These are phyloP conservation scores for Orbilia javanica DNA, from an alignment of 2,329 filamentous ascomycete genomes.

Conservation along the genomic window DNA sequence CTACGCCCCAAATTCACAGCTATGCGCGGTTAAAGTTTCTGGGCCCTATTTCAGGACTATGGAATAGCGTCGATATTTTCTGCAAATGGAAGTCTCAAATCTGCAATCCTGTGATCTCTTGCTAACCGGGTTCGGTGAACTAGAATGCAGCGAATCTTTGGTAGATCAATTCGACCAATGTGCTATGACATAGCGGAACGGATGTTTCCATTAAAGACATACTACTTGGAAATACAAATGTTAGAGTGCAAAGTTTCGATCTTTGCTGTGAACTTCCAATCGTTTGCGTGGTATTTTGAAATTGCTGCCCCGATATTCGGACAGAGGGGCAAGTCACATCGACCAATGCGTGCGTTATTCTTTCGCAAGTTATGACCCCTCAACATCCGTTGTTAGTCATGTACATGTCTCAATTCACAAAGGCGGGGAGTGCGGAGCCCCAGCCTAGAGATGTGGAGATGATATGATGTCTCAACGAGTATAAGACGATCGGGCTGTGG, in stretches of 20 bases:
- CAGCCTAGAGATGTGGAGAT: conserved; percentile 48
- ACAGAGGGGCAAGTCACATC: conserved; percentile 10
- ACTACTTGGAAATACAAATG: too few species aligned
- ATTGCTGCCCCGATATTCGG: conserved; percentile 30
- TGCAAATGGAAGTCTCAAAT: conserved; percentile 33
- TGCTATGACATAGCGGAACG: conserved; percentile 35
- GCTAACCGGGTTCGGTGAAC: conserved; percentile 40
- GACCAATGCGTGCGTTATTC: neutral
- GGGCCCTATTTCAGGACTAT: conserved; percentile 8
- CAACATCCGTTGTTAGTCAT: neutral
- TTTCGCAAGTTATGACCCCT: conserved; percentile 11
- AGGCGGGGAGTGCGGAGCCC: conserved; percentile 49
- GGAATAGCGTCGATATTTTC: neutral
- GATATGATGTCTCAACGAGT: conserved; percentile 26
- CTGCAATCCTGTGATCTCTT: conserved; percentile 30
- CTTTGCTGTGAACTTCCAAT: too few species aligned
- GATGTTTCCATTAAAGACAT: neutral
- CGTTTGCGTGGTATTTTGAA: conserved; percentile 4
- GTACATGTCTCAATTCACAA: neutral
- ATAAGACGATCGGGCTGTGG: conserved; percentile 43
- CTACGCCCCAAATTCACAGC: conserved; percentile 18
- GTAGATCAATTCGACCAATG: conserved; percentile 27
- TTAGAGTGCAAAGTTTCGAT: too few species aligned
- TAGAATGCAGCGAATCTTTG: conserved; percentile 3
- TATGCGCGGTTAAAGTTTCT: conserved; percentile 18